These are phyloP conservation scores for Pythium scleroteichum DNA, from an alignment of 352 stramenopile species.

Conservation along the genomic window DNA sequence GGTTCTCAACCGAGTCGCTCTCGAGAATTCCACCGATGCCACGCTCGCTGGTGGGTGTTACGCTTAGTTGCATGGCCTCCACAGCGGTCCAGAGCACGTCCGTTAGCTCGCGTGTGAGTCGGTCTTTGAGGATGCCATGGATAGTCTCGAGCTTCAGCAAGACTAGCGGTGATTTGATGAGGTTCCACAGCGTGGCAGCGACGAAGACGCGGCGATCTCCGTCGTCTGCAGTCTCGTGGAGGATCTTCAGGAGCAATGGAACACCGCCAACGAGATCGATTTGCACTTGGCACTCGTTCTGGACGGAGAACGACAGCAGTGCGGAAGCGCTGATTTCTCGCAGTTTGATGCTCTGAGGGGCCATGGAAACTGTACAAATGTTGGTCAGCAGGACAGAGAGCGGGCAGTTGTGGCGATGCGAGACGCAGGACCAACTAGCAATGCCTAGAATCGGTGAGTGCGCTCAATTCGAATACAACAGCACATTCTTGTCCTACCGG, in stretches of 20 bases:
- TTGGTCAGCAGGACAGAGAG: slow-evolving; percentile 54
- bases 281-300: slow-evolving; percentile 75
- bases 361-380: slow-evolving; percentile 27
- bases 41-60: slow-evolving; percentile 46
- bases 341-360: slow-evolving; percentile 30
- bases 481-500: slow-evolving; percentile 27
- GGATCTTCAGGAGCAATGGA: slow-evolving; percentile 44
- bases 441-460: neutral
- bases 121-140: slow-evolving; percentile 62
- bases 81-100: slow-evolving; percentile 53
- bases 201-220: slow-evolving; percentile 50
- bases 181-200: slow-evolving; percentile 63
- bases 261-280: slow-evolving; percentile 52
- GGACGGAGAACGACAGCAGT: slow-evolving; percentile 63
- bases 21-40: slow-evolving; percentile 49
- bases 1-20: slow-evolving; percentile 53
- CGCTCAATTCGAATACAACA: too few species aligned
- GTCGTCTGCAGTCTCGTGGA: slow-evolving; percentile 36
- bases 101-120: slow-evolving; percentile 51
- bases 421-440: slow-evolving; percentile 64
- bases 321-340: slow-evolving; percentile 50
- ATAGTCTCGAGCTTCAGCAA: slow-evolving; percentile 76
- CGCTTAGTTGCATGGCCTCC: slow-evolving; percentile 44
- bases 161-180: slow-evolving; percentile 62
- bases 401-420: slow-evolving; percentile 67